Evolutionary conservation across 1,284 basidiomycete genomes (phyloP), one percentile per base, ranked within the genome.

Genomic region (Sporisorium iseilematis-ciliati): DNA sequence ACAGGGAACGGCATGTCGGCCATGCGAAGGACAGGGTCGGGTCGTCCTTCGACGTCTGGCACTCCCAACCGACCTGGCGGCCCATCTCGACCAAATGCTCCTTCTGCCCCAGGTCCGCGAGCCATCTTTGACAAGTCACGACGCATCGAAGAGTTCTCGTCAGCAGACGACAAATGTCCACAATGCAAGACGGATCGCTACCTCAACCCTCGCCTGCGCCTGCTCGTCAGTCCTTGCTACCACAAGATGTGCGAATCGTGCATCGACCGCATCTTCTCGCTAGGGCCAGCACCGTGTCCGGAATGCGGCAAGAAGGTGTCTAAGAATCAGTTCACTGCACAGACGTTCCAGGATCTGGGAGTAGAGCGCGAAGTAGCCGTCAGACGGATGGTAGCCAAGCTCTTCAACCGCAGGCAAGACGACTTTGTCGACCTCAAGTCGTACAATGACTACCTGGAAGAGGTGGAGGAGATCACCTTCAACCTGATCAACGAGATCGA

Each of bases 291-390:
- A 14, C 94, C 94, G 7, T 99, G 97, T 88, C 97, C 97, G 12
- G 91, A 93, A 69, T 99, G 97, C 86, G 90, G 89, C 56, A 92
- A 92, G 79, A 90, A 92, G n/a, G 88, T 97, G 57, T 89, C 97
- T 33, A 99, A 98, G 85, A 89, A 94, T 45, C 93, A 94, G 26
- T 99, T 99, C 83, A 92, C 91, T 21, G 93, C 94, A 4, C 97
- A 98, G 86, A 98, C 95, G 0, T 99, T 99, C 77, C 95, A 98
- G 86, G 96, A 99, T 85, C 88, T 99, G 20, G 90, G 89, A 2
- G 96, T 99, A 0, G 97, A 99, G 87, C 96, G 96, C 85, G 97
- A 99, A 86, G 93, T 99, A 0, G 91, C 93, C 2, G 90, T 99
- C 5, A 88, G 97, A 60, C 89, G 92, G 78, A 89, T 93, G 61